These are phyloP conservation scores for Tolypocladium album DNA, from an alignment of 2,329 filamentous ascomycete species.

Conservation along the genomic window DNA sequence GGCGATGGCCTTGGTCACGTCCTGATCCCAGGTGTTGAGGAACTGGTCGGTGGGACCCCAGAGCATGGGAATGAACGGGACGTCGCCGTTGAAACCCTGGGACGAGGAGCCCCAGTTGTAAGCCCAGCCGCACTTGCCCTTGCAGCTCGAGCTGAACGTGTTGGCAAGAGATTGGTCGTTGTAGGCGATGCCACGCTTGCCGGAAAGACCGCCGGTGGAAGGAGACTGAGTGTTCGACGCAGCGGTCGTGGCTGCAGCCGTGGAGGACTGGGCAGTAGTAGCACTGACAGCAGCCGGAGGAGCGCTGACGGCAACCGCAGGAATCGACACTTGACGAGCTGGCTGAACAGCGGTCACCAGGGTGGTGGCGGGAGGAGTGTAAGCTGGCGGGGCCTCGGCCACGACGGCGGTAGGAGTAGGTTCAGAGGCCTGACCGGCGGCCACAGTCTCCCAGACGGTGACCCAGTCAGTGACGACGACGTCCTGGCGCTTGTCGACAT, in stretches of 20 bases:
- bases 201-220: constrained; percentile 6
- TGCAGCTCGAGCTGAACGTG: constrained; percentile 31
- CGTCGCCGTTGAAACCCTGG: constrained; percentile 27
- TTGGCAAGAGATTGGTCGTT: constrained; percentile 45
- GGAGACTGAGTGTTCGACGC: neutral
- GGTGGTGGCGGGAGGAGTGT: constrained; percentile 8
- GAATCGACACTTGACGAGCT: neutral
- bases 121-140: constrained; percentile 40
- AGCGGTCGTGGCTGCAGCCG: neutral
- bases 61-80: constrained; percentile 58
- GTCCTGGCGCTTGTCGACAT: constrained; percentile 18
- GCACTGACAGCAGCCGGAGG: neutral
- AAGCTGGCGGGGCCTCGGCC: neutral
- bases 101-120: constrained; percentile 56
- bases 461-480: constrained; percentile 25
- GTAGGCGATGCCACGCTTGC: constrained; percentile 60
- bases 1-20: constrained; percentile 40
- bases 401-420: neutral
- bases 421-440: constrained; percentile 5
- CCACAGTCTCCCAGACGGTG: constrained; percentile 28
- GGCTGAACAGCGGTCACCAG: constrained; percentile 14
- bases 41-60: constrained; percentile 40
- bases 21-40: constrained; percentile 36
- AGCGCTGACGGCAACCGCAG: neutral
- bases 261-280: neutral